phyloP scores from a whole-genome alignment of 2,329 filamentous ascomycete genomes.

The Helotiales sp. region DNA sequence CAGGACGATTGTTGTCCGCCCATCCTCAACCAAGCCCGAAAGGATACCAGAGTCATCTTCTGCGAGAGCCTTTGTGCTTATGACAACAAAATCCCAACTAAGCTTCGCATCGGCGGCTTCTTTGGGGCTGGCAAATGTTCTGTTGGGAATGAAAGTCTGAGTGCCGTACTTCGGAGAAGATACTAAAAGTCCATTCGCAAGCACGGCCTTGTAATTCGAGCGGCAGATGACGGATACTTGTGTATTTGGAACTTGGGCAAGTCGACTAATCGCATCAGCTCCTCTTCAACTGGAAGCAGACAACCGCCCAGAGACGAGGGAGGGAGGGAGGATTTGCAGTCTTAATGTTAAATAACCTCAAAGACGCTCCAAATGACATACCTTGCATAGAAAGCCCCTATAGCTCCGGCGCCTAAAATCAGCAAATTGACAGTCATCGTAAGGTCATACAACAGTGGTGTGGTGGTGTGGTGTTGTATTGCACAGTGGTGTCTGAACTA shows the following conservation, averaged over 20 bases:
- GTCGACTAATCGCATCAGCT: conserved; percentile 48
- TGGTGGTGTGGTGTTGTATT: too few species aligned
- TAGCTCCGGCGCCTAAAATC: conserved; percentile 72
- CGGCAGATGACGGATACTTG: conserved; percentile 73
- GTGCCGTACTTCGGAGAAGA: conserved; percentile 70
- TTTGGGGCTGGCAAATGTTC: conserved; percentile 65
- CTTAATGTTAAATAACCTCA: too few species aligned
- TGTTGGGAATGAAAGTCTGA: conserved; percentile 66
- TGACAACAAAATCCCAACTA: conserved; percentile 49
- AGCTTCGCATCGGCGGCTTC: conserved; percentile 42
- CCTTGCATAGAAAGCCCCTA: conserved; percentile 73
- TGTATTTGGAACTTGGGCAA: conserved; percentile 60
- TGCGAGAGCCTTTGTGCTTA: conserved; percentile 43
- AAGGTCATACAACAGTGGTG: background rate
- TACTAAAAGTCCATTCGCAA: conserved; percentile 64
- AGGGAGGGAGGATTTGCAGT: too few species aligned
- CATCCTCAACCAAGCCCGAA: conserved; percentile 34
- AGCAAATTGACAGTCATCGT: conserved; percentile 54
- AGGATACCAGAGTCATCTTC: conserved; percentile 42
- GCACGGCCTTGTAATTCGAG: conserved; percentile 72
- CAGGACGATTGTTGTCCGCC: conserved; percentile 38
- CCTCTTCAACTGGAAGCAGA: background rate
- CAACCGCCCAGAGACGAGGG: background rate
- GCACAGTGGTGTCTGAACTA: background rate
- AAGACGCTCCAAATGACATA: too few species aligned